Base-by-base conservation (phyloP, 2,329 filamentous ascomycete species). In the Cryphonectria naterciae region DNA sequence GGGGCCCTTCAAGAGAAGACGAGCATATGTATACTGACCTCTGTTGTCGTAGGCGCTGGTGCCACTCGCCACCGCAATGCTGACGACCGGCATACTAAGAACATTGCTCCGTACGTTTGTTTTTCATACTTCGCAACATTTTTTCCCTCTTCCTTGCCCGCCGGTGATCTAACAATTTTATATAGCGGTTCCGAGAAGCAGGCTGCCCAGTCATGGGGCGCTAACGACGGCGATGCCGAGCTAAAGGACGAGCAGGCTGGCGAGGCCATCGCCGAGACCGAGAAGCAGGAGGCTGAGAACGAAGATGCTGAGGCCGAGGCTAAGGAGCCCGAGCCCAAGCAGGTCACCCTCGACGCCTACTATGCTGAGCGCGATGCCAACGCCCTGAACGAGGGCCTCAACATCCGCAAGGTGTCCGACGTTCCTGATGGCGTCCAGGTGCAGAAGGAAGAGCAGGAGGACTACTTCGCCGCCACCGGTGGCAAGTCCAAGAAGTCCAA, bases 371-470 rank as follows among this genome's bases (percentile, higher is more conserved):
- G 82, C 77, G 87, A 89, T 85, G 95, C 95, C 89, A 95, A 94
- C 75, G 88, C 89, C 75, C 88, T 95, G 77, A 83, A 86, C 75
- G 88, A 88, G 77, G 77, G 75, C 68, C 87, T 91, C 78, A 88
- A 93, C 79, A 87, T 94, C 80, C 95, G 96, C 85, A 91, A 94
- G 86, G 86, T 95, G 83, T 98, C 98, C 87, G 95, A 98, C 87
- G 95, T 95, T 79, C 88, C 86, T 78, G 91, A 94, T 87, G 67
- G 67, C 43, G 49, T 56, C 46, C 80, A 87, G 71, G 85, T 92
- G 70, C 80, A 84, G 80, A 91, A 92, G 82, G 85, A 89, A 28
- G 88, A 89, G 17, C 87, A 88, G 68, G 90, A 94, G 77, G 90
- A 92, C 77, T 98, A 93, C 89, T 92, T 97, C 80, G 84, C 92